phyloP scores from a whole-genome alignment of 192 early-diverging fungal species.

The Lobosporangium transversale region DNA sequence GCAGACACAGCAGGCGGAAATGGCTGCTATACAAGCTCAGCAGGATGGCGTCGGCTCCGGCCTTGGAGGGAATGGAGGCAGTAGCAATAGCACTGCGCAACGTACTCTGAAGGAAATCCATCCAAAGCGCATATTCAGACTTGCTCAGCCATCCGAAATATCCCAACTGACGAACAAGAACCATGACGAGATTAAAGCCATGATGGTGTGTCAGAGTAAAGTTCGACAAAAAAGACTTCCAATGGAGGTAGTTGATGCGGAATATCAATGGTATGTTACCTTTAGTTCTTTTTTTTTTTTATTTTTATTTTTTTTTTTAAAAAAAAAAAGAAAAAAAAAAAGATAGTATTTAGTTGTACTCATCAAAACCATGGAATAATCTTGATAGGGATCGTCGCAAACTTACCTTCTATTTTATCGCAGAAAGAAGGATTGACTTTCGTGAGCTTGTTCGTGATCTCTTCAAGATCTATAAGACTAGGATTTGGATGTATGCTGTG shows the following conservation, averaged over 20 bases:
- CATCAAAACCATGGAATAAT: too few species aligned
- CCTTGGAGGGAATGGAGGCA: conserved; percentile 40
- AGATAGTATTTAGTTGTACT: too few species aligned
- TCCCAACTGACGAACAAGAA: conserved; percentile 81
- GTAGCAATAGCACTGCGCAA: conserved; percentile 57
- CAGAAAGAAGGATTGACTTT: conserved; percentile 94
- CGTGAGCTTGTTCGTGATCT: conserved; percentile 94
- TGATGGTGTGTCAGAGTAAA: conserved; percentile 88
- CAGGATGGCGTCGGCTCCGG: conserved; percentile 57
- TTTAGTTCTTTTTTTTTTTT: conserved; percentile 2
- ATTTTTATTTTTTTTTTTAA: not conserved
- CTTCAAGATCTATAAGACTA: conserved; percentile 97
- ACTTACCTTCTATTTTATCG: conserved; percentile 96
- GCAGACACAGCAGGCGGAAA: conserved; percentile 58
- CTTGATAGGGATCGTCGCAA: conserved; percentile 88
- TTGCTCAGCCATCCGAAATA: conserved; percentile 84
- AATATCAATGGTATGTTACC: conserved; percentile 92
- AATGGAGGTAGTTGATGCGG: conserved; percentile 97
- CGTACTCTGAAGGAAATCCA: conserved; percentile 83
- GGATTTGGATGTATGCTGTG: conserved; percentile 91
- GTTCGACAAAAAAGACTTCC: conserved; percentile 90
- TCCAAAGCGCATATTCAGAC: conserved; percentile 89
- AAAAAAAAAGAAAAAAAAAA: too few species aligned
- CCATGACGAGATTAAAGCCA: conserved; percentile 91
- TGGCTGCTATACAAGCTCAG: conserved; percentile 48